Base-by-base conservation (phyloP, 2,329 filamentous ascomycete species). In the Incumbomyces delicatus region DNA sequence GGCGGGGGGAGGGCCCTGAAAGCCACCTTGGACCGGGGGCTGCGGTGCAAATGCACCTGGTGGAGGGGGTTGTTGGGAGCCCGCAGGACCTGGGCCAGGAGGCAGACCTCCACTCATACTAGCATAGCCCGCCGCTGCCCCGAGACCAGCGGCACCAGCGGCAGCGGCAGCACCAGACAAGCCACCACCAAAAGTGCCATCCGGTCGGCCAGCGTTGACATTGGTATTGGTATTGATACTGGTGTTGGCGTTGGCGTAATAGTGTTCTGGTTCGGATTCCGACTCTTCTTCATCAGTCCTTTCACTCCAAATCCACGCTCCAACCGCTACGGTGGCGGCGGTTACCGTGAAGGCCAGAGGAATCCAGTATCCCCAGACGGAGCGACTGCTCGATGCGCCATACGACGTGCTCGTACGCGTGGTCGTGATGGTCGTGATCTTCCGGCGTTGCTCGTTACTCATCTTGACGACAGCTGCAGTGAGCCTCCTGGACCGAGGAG, bases 291-390 rank as follows among this genome's bases (percentile, higher is more conserved):
- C 77, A 55, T 85, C 82, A 60, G 76, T 79, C 59, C 87, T 83
- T 68, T 94, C 88, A 64, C 85, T 94, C 88, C 88, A 95, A 50
- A 89, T 80, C 90, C 90, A 96, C 48, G 87, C 87, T 44, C 83
- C 89, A 40, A 94, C 69, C 30, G 89, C 88, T 46, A 85, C 81
- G 17, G 89, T 87, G 50, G 90, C 90, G 57, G 94, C 80, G 39
- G 87, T 89, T 49, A 94, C 80, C 41, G 89, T 95, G 54, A 95
- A 68, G 54, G 81, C 83, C 47, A 96, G 75, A 52, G 90, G 90
- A 50, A 95, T 78, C 87, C 89, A 95, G 69, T 94, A 90, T 60
- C 82, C 68, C 53, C 71, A 57, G 31, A 65, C 60, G 14, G 68
- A 68, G 30, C 66, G 63, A 46, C 60, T 57, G 17, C 67, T 64